Percentiles rank a stretch among this genome's conserved stretches.
phyloP scores from a whole-genome alignment of 257 asterid genomes.

The Rauvolfia tetraphylla region DNA sequence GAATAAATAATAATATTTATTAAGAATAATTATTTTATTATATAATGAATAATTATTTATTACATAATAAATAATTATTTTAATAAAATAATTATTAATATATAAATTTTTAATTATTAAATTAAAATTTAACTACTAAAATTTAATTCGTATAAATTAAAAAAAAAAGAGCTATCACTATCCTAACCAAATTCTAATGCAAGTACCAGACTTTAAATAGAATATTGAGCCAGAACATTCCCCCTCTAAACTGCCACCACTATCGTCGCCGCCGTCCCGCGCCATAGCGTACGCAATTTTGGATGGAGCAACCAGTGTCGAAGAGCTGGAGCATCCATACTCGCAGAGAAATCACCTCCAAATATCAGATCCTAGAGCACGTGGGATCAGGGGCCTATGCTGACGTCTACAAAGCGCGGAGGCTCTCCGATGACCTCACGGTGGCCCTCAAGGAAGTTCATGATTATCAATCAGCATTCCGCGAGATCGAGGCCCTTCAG shows the following conservation, averaged over 20 bases:
- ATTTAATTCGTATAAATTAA: too few species aligned
- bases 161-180: too few species aligned
- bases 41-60: too few species aligned
- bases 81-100: too few species aligned
- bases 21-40: too few species aligned
- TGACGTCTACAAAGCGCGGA: conserved; percentile 82
- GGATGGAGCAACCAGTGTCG: conserved; percentile 28
- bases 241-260: background rate
- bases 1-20: too few species aligned
- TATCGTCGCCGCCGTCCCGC: background rate
- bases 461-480: conserved; percentile 77
- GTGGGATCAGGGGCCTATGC: conserved; percentile 96
- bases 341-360: conserved; percentile 70
- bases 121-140: too few species aligned
- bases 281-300: background rate
- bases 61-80: too few species aligned
- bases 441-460: conserved; percentile 92
- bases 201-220: background rate
- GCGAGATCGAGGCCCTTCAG: conserved; percentile 87
- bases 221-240: background rate
- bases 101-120: too few species aligned
- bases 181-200: too few species aligned
- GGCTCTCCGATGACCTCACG: conserved; percentile 60
- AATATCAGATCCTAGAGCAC: conserved; percentile 65
- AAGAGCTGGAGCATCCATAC: conserved; percentile 99